phyloP scores from a whole-genome alignment of 768 basidiomycete species.

The Boletus vermiculosoides region DNA sequence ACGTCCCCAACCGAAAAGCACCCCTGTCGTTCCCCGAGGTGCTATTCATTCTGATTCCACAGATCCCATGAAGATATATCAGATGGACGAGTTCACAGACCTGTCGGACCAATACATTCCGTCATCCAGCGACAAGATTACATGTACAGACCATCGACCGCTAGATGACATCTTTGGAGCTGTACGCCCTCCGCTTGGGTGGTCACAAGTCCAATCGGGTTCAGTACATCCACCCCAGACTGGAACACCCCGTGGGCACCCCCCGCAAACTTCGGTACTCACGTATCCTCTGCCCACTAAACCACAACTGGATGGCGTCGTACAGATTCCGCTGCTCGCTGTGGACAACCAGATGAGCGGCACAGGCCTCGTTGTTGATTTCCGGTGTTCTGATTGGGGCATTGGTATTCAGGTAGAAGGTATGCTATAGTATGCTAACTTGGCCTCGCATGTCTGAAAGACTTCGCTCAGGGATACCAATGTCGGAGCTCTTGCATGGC shows the following conservation, averaged over 20 bases:
- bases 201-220: neutral
- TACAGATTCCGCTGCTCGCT: conserved; percentile 24
- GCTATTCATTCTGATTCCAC: neutral
- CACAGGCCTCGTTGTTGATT: conserved; percentile 20
- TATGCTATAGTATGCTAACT: neutral
- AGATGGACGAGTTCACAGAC: neutral
- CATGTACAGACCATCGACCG: conserved; percentile 27
- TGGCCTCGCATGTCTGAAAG: neutral
- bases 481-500: conserved; percentile 25
- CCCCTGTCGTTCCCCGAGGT: neutral
- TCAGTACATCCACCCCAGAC: neutral
- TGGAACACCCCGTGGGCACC: conserved; percentile 1
- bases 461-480: conserved; percentile 19
- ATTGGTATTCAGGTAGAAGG: conserved; percentile 24
- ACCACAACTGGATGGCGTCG: conserved; percentile 20
- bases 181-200: neutral
- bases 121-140: conserved; percentile 30
- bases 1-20: neutral
- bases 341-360: conserved; percentile 23
- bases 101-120: conserved; percentile 26
- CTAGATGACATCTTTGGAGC: conserved; percentile 28
- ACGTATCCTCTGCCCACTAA: conserved; percentile 21
- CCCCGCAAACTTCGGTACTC: conserved; percentile 3
- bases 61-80: neutral
- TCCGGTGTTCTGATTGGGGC: conserved; percentile 23